These are phyloP conservation scores for Ustilaginoidea virens DNA, from an alignment of 2,329 filamentous ascomycete genomes.

Conservation along the genomic window DNA sequence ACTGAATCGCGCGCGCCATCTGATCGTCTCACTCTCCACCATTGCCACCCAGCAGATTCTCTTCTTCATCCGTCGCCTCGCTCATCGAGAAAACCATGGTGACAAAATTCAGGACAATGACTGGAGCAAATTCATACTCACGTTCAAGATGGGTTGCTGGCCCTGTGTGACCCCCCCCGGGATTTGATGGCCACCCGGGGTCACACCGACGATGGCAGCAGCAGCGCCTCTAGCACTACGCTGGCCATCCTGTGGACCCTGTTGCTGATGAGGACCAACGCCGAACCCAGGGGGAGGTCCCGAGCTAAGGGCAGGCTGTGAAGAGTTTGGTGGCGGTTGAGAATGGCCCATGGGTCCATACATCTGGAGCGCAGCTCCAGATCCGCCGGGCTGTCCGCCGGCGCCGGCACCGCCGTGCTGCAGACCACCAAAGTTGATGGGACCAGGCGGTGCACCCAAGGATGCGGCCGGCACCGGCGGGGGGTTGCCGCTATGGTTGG, in stretches of 20 bases:
- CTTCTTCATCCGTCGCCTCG: no score
- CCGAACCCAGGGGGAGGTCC: conserved; percentile 53
- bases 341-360: conserved; percentile 39
- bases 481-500: conserved; percentile 49
- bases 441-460: conserved; percentile 34
- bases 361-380: conserved; percentile 36
- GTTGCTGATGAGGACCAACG: conserved; percentile 39
- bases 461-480: conserved; percentile 30
- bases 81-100: no score
- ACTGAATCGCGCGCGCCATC: no score
- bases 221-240: conserved; percentile 27
- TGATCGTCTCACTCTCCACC: no score
- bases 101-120: no score
- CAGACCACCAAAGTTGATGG: conserved; percentile 38
- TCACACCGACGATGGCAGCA: conserved; percentile 33
- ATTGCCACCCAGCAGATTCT: no score
- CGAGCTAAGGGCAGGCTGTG: conserved; percentile 42
- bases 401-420: conserved; percentile 32
- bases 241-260: conserved; percentile 39
- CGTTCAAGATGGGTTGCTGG: conserved; percentile 33
- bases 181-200: conserved; percentile 20
- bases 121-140: conserved; percentile 26
- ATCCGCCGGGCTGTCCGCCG: conserved; percentile 27
- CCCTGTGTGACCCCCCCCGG: conserved; percentile 24
- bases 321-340: conserved; percentile 31